Evolutionary conservation across 176 grass and related monocot species (phyloP), one percentile per base, ranked within the genome.

Genomic region (Microstegium vimineum): DNA sequence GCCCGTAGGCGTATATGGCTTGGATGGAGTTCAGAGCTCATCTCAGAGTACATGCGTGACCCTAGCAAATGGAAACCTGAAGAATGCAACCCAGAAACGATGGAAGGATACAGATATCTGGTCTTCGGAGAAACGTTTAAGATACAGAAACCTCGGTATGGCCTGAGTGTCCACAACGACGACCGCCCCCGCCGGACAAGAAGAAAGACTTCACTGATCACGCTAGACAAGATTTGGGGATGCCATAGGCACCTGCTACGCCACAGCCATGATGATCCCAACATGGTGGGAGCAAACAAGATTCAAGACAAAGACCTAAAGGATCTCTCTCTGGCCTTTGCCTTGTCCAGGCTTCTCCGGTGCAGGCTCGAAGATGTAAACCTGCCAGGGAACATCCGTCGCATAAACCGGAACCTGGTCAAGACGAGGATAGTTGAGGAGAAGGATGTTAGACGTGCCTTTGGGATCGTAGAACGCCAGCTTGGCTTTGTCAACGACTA

Each of bases 41-140:
- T 84, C 1, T 38, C 82, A 8, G 73, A 69, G 62, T 10, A 76
- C 23, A 69, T 84, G 73, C 23, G 69, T n/a, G 13, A 59, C 34
- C 2, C 1, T 41, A 16, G 7, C 26, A 28, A 35, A 11, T 22
- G 5, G 5, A 20, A 34, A 17, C 75, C 15, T 1, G 6, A 25
- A 6, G 31, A 10, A 4, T 34, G 10, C 17, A 5, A 65, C 13
- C 81, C 70, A 66, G 4, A 1, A 11, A 27, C 59, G 0, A 41
- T 84, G 82, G 1, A 69, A 8, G 73, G 45, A 0, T 76, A 84
- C 62, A 68, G 1, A 6, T 84, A 84, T 63, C 42, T 84, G 54
- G 80, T 82, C 4, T 82, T 73, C 16, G 80, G 80, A 17, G 80
- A 84, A 16, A n/a, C 1, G 0, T 8, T 40, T 60, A 40, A 6